Evolutionary conservation across 1,284 basidiomycete genomes (phyloP).

Genomic region (Malassezia obtusa): DNA sequence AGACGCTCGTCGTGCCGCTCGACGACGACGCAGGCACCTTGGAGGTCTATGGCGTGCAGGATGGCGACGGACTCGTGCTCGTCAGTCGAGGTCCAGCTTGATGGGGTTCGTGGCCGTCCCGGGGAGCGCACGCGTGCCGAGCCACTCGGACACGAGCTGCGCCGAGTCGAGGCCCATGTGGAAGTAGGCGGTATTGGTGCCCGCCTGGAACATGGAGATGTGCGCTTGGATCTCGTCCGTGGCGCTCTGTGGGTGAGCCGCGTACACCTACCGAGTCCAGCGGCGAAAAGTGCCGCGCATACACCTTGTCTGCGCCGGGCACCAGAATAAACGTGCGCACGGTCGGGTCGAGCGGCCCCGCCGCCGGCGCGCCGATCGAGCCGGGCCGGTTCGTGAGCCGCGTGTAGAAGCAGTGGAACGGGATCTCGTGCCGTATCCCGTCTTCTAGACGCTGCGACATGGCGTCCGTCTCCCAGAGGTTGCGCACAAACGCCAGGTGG

Average conservation of each 20-base stretch:
- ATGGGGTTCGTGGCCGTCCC: not conserved
- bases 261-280: conserved; percentile 12
- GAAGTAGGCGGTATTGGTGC: conserved; percentile 81
- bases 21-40: conserved; percentile 22
- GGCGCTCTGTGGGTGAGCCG: conserved; percentile 52
- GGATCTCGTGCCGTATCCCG: conserved; percentile 40
- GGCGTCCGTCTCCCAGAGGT: conserved; percentile 68
- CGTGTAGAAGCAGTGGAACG: conserved; percentile 50
- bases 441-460: conserved; percentile 54
- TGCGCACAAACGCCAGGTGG: conserved; percentile 81
- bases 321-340: conserved; percentile 38
- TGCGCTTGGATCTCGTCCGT: conserved; percentile 76
- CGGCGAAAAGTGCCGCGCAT: conserved; percentile 24
- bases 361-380: conserved; percentile 13
- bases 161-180: conserved; percentile 55
- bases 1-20: conserved; percentile 20
- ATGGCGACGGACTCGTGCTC: conserved; percentile 9
- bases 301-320: conserved; percentile 18
- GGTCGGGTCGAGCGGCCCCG: not conserved
- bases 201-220: conserved; percentile 73
- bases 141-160: conserved; percentile 1
- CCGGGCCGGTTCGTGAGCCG: conserved; percentile 16
- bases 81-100: not conserved
- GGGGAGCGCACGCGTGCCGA: not conserved
- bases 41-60: conserved; percentile 24